A percentile compares a stretch with the other conserved stretches of the same genome.
Conservation (phyloP, 768 basidiomycete genomes). For the Pulveroboletus sp. region DNA sequence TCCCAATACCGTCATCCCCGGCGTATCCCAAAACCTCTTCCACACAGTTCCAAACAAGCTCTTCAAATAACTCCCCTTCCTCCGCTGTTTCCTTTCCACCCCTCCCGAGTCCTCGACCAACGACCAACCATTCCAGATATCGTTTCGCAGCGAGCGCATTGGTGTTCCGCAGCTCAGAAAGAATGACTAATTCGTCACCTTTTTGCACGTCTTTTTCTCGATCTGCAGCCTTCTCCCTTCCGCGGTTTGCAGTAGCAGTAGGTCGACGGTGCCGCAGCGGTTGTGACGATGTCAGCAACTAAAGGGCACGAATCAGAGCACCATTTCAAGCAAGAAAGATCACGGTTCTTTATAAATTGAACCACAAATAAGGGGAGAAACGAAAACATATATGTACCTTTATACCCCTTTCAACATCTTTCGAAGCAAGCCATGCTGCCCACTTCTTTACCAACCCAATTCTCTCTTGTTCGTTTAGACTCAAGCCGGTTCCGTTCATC, state of each 20-base stretch:
- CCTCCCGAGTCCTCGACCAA: conserved; percentile 49
- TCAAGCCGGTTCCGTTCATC: not conserved
- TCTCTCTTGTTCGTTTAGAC: conserved; percentile 40
- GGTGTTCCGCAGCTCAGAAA: conserved; percentile 26
- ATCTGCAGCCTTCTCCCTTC: conserved; percentile 23
- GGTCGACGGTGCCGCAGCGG: conserved; percentile 19
- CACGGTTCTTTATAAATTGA: not conserved
- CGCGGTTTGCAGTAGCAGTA: conserved; percentile 15
- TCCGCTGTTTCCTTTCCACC: conserved; percentile 20
- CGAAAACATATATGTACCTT: conserved; percentile 43
- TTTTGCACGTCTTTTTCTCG: conserved; percentile 19
- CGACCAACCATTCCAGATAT: conserved; percentile 79
- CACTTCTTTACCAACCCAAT: conserved; percentile 63
- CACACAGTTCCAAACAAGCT: conserved; percentile 57
- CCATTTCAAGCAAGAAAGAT: not conserved
- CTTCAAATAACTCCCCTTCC: conserved; percentile 51
- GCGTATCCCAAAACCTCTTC: conserved; percentile 49
- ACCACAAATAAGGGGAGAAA: not conserved
- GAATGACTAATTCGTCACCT: conserved; percentile 25
- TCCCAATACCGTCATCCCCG: conserved; percentile 49
- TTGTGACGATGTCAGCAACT: conserved; percentile 24
- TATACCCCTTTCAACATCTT: conserved; percentile 67
- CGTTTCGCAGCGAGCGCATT: conserved; percentile 50
- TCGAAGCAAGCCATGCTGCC: conserved; percentile 76
- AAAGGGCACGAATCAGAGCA: not conserved